Base-by-base conservation (phyloP, 1,284 basidiomycete genomes). In the Apiotrichum sp. region DNA sequence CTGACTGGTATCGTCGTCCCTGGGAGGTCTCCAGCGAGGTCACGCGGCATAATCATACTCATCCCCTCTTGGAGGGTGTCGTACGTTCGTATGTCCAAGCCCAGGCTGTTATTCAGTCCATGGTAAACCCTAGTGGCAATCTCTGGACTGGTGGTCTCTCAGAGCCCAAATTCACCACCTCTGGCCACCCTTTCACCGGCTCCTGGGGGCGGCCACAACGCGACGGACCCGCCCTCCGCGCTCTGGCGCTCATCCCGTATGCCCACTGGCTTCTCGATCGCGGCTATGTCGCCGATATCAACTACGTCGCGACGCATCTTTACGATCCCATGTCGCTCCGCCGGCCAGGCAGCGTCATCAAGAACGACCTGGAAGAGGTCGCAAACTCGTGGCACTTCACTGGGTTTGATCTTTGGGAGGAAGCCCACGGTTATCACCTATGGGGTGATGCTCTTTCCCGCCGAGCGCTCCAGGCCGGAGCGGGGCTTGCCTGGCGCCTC, bases 131-230 rank as follows among this genome's bases (percentile, higher is more conserved):
- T 0, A 76, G 76, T 1, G 80, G 80, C 8, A 72, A 74, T 9
- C 72, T 78, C 5, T 64, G 50, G 51, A 64, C 63, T n/a, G 80
- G 80, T 8, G 79, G 80, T 0, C 57, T 81, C 22, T 79, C 78
- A n/a, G 81, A 82, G 62, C 80, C 80, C 39, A 82, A 82, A 66
- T 82, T 78, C 61, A 49, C 78, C 32, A 71, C 75, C 6, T 65
- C 78, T 57, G 75, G 77, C 13, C 66, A 63, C 1, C 63, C 76
- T 1, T 80, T 78, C 64, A 63, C 57, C 2, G 75, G 63, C 5
- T 52, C 57, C 40, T 80, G 78, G 79, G 79, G 79, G 4, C 56
- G 79, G 53, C 79, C 79, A 4, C 79, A 80, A 52, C 62, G 71
- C 29, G 80, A 81, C 53, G 80, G 80, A 0, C 79, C 80, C 0